Evolutionary conservation across 228 moss, liverwort and hornwort species (phyloP).

Genomic region (Sphagnum magellanicum): DNA sequence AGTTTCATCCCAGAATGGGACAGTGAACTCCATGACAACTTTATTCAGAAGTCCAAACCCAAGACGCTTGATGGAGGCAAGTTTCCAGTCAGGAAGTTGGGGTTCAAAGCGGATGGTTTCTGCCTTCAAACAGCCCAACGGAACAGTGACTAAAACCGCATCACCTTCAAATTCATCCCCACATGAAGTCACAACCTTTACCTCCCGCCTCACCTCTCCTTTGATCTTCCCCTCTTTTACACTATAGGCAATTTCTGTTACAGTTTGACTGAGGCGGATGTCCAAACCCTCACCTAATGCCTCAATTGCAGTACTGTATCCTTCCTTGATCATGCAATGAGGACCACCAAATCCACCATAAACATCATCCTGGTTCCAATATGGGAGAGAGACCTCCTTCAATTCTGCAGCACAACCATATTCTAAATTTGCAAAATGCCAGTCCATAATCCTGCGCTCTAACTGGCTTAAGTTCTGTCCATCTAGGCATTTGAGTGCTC

Average conservation of each 20-base stretch:
- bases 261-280: conserved; percentile 39
- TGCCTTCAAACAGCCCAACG: conserved; percentile 56
- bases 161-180: conserved; percentile 49
- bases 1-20: conserved; percentile 55
- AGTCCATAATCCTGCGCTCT: conserved; percentile 67
- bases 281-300: conserved; percentile 47
- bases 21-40: conserved; percentile 55
- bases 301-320: conserved; percentile 52
- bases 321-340: conserved; percentile 68
- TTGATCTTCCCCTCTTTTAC: conserved; percentile 26
- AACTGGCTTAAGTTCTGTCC: conserved; percentile 34
- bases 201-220: conserved; percentile 29
- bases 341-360: conserved; percentile 66
- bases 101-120: conserved; percentile 38
- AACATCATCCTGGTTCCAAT: conserved; percentile 71
- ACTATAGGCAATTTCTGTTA: conserved; percentile 27
- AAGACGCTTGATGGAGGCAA: conserved; percentile 44
- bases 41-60: conserved; percentile 59
- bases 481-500: conserved; percentile 3
- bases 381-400: conserved; percentile 56
- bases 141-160: conserved; percentile 47
- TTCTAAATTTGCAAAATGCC: conserved; percentile 69
- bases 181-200: conserved; percentile 28
- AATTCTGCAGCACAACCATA: conserved; percentile 62
- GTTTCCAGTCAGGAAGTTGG: conserved; percentile 51